These are phyloP conservation scores for Anthracocystis panici-leucophaei DNA, from an alignment of 1,284 basidiomycete genomes.

Conservation along the genomic window DNA sequence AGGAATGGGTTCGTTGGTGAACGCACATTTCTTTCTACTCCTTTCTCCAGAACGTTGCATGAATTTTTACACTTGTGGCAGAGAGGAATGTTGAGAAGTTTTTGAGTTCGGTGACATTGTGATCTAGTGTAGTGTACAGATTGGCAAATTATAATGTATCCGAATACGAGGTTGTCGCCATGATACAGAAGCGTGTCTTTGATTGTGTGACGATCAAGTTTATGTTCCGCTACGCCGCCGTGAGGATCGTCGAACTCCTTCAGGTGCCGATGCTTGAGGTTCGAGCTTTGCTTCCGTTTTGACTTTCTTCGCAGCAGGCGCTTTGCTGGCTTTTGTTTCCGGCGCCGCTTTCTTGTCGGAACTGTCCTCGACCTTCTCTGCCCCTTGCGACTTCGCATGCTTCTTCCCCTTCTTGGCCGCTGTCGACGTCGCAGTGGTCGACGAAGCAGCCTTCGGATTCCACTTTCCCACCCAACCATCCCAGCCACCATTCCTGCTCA, in stretches of 20 bases:
- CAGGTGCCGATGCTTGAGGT: background rate
- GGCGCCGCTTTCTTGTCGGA: background rate
- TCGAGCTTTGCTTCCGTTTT: constrained; percentile 9
- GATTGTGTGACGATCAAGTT: background rate
- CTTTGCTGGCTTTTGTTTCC: constrained; percentile 3
- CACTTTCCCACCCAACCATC: constrained; percentile 65
- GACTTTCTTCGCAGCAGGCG: constrained; percentile 12
- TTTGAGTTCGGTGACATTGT: background rate
- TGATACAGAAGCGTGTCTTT: too few relatives aligned
- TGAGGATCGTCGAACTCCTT: constrained; percentile 32
- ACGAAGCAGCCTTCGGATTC: constrained; percentile 31
- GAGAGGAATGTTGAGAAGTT: background rate
- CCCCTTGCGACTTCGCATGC: background rate
- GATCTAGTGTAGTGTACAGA: constrained; percentile 6
- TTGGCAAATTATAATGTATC: background rate
- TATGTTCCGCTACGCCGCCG: constrained; percentile 21
- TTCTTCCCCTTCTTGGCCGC: constrained; percentile 5
- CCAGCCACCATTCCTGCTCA: constrained; percentile 79
- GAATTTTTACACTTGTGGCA: too few relatives aligned
- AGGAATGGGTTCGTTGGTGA: constrained; percentile 53
- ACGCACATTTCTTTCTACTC: constrained; percentile 24
- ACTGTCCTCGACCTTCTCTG: background rate
- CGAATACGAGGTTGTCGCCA: too few relatives aligned
- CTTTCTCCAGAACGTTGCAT: background rate
- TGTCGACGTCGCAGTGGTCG: background rate